A percentile compares a stretch with the other conserved stretches of the same genome.
Conservation (phyloP, 345 rosid genomes). For the Salix purpurea region DNA sequence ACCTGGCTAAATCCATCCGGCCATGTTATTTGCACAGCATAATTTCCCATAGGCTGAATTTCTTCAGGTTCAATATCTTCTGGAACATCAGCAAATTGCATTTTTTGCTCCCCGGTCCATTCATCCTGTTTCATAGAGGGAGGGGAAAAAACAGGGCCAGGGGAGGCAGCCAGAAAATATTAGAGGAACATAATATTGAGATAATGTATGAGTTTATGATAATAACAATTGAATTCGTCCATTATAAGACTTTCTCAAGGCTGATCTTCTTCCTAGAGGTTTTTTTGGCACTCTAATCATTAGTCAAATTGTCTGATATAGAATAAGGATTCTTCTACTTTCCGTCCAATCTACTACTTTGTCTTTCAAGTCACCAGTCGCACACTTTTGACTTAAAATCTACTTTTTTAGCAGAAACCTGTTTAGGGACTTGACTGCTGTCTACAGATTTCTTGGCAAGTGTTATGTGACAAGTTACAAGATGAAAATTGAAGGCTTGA, state of each 20-base stretch:
- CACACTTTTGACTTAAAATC: background rate
- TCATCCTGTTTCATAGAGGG: slow-evolving; percentile 54
- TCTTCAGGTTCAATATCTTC: slow-evolving; percentile 90
- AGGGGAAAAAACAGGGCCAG: background rate
- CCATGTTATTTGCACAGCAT: slow-evolving; percentile 94
- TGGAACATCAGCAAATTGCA: slow-evolving; percentile 65
- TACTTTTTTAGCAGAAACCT: background rate
- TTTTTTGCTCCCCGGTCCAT: slow-evolving; percentile 88
- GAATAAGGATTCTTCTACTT: background rate
- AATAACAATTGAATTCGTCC: background rate
- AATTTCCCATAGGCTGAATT: slow-evolving; percentile 91
- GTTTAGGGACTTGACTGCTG: background rate
- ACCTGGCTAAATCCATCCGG: slow-evolving; percentile 95
- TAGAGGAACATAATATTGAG: background rate
- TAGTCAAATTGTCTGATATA: slow-evolving; percentile 6
- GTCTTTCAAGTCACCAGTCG: background rate
- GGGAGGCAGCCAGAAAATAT: background rate
- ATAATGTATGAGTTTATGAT: background rate
- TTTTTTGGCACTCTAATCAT: background rate
- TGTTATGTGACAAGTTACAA: background rate
- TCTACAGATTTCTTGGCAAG: background rate
- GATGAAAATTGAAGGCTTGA: background rate
- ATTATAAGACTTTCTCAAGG: background rate
- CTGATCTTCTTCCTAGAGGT: slow-evolving; percentile 2
- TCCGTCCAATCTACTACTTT: slow-evolving; percentile 6